A percentile compares a stretch with the other conserved stretches of the same genome.
phyloP scores from a whole-genome alignment of 2,329 filamentous ascomycete species.

The Xylariaceae sp. region DNA sequence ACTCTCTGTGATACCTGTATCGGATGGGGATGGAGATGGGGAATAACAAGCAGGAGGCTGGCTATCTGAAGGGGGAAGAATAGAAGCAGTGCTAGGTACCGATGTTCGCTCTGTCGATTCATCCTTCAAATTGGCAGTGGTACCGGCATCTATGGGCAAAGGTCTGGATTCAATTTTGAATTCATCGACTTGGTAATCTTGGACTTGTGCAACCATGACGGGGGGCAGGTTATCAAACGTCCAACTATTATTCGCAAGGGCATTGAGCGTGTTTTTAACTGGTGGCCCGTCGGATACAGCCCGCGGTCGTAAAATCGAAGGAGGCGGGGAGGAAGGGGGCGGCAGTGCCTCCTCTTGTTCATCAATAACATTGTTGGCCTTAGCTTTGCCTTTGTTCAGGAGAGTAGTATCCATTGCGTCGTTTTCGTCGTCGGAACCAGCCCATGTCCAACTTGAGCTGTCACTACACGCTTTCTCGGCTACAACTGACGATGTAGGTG shows the following conservation, averaged over 20 bases:
- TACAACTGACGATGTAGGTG: conserved; percentile 28
- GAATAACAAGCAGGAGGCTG: not conserved
- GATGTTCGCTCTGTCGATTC: conserved; percentile 1
- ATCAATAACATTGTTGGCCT: conserved; percentile 1
- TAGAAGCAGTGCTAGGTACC: not conserved
- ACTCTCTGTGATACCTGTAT: not conserved
- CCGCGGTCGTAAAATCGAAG: conserved; percentile 50
- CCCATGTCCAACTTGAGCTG: conserved; percentile 40
- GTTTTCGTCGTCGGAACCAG: conserved; percentile 36
- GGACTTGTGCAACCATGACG: not conserved
- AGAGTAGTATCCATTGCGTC: conserved; percentile 17
- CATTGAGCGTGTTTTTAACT: conserved; percentile 52
- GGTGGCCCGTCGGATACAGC: conserved; percentile 64
- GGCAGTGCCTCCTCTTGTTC: conserved; percentile 5
- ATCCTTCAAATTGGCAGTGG: not conserved
- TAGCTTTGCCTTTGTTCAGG: conserved; percentile 35
- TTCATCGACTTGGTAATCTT: not conserved
- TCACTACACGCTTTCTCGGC: conserved; percentile 34
- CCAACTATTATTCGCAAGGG: conserved; percentile 68
- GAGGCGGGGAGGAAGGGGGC: conserved; percentile 1
- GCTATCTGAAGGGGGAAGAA: not conserved
- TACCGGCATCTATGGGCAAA: not conserved
- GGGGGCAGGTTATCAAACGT: conserved; percentile 52
- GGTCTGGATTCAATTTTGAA: not conserved
- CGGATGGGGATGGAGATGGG: conserved; percentile 1